Base-by-base conservation (phyloP, 768 basidiomycete species). In the Kwoniella europaea region DNA sequence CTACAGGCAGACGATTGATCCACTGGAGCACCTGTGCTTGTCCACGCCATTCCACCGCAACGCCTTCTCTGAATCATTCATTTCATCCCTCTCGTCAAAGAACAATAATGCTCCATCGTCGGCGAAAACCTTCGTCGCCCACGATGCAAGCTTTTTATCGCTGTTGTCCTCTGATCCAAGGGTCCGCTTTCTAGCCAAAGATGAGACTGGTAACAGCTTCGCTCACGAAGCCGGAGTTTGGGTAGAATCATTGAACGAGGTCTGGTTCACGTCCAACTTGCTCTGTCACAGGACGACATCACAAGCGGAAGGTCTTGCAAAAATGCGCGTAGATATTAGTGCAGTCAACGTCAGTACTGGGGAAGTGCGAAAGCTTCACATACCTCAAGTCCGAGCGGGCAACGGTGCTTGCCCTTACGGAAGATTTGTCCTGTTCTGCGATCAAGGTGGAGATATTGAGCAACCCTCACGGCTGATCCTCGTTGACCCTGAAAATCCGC, bases 181-280 rank as follows among this genome's bases (percentile, higher is more conserved):
- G 1, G 67, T 73, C 22, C 15, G 27, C 12, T n/a, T 20, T 56
- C 3, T 73, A 20, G 71, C 67, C 10, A 29, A 42, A 5, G 53
- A 60, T 27, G 20, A 50, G 5, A 6, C n/a, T n/a, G 43, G 43
- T 58, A 59, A 22, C 7, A 46, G 62, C 24, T 73, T 73, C 54
- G 72, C 72, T 1, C 74, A 75, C 53, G 74, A 75, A 46, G 74
- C 74, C 20, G 74, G 74, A 12, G 63, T 75, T 1, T 72, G 58
- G 55, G 56, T 57, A 29, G 42, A 24, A 15, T 2, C 42, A 4
- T 22, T 62, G 20, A 42, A 72, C 6, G 62, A 64, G n/a, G 67
- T 75, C 12, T 75, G 71, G 71, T 75, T 70, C 50, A 75, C 71
- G 15, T 63, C 59, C 54, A 75, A 75, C 55, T 65, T 73, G 13